Evolutionary conservation across 2,329 filamentous ascomycete genomes (phyloP).

Genomic region (Sodiomyces alkalinus): DNA sequence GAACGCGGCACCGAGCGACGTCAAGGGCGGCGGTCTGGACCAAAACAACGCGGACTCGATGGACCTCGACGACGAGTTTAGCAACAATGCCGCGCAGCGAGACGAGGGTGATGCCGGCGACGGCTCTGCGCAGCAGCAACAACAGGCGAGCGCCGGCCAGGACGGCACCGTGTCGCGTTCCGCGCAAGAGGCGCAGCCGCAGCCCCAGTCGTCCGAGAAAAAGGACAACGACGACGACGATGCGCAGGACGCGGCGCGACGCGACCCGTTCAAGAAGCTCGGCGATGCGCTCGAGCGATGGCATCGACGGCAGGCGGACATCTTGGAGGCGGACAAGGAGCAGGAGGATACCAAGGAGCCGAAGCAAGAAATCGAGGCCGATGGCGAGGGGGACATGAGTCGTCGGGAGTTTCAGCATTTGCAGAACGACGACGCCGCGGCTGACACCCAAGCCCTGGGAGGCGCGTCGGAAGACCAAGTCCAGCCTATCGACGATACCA

Average conservation of each 20-base stretch:
- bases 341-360: constrained; percentile 36
- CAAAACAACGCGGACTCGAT: constrained; percentile 48
- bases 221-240: constrained; percentile 29
- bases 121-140: constrained; percentile 46
- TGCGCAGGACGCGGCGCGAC: constrained; percentile 25
- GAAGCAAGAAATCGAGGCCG: constrained; percentile 30
- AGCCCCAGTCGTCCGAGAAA: too few species aligned
- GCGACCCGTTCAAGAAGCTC: constrained; percentile 81
- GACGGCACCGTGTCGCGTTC: constrained; percentile 39
- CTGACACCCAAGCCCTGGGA: constrained; percentile 86
- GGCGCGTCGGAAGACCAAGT: constrained; percentile 78
- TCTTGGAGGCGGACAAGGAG: constrained; percentile 45
- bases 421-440: constrained; percentile 62
- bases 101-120: constrained; percentile 54
- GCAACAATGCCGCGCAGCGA: constrained; percentile 45
- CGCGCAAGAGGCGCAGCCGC: constrained; percentile 25
- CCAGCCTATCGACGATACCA: constrained; percentile 70
- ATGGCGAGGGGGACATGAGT: constrained; percentile 61
- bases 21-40: constrained; percentile 48
- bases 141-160: constrained; percentile 47
- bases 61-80: constrained; percentile 45
- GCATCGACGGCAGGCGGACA: constrained; percentile 79
- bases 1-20: constrained; percentile 48
- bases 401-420: constrained; percentile 88
- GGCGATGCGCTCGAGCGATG: constrained; percentile 86